Evolutionary conservation across 2,329 filamentous ascomycete species (phyloP).

Genomic region (Dichotomopilus funicola): DNA sequence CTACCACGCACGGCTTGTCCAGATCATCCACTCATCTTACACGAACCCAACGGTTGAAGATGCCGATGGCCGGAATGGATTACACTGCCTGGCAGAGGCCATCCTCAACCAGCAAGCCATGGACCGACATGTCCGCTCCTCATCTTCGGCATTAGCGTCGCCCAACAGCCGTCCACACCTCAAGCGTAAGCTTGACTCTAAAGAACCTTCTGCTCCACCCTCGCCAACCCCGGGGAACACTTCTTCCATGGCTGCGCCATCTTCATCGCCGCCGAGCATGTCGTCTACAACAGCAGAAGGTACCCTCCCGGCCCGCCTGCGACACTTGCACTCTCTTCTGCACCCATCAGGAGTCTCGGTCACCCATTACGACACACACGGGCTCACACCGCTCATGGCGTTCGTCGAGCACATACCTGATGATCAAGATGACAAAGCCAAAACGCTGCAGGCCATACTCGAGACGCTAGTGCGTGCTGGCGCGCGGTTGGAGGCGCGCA

Average conservation of each 20-base stretch:
- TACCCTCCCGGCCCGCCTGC: slow-evolving; percentile 23
- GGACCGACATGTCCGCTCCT: slow-evolving; percentile 27
- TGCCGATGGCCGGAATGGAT: slow-evolving; percentile 45
- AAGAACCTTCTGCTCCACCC: neutral
- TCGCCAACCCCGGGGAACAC: neutral
- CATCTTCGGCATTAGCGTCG: slow-evolving; percentile 21
- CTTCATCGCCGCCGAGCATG: neutral
- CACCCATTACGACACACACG: slow-evolving; percentile 46
- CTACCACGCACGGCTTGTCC: slow-evolving; percentile 33
- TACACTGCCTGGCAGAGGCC: slow-evolving; percentile 53
- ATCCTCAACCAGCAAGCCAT: slow-evolving; percentile 37
- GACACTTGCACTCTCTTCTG: slow-evolving; percentile 26
- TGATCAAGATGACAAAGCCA: slow-evolving; percentile 43
- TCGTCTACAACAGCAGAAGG: slow-evolving; percentile 2
- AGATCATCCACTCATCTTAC: slow-evolving; percentile 31
- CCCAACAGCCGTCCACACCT: slow-evolving; percentile 23
- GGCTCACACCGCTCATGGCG: slow-evolving; percentile 50
- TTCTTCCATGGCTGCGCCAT: neutral
- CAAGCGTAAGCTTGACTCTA: slow-evolving; percentile 35
- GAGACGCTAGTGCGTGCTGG: slow-evolving; percentile 34
- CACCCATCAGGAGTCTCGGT: slow-evolving; percentile 38
- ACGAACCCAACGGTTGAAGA: slow-evolving; percentile 34
- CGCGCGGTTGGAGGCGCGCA: slow-evolving; percentile 39
- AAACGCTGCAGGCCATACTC: slow-evolving; percentile 40
- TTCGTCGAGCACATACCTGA: slow-evolving; percentile 46